Evolutionary conservation across 768 basidiomycete genomes (phyloP), one percentile per base, ranked within the genome.

Genomic region (Hortiboletus flavorubellus): DNA sequence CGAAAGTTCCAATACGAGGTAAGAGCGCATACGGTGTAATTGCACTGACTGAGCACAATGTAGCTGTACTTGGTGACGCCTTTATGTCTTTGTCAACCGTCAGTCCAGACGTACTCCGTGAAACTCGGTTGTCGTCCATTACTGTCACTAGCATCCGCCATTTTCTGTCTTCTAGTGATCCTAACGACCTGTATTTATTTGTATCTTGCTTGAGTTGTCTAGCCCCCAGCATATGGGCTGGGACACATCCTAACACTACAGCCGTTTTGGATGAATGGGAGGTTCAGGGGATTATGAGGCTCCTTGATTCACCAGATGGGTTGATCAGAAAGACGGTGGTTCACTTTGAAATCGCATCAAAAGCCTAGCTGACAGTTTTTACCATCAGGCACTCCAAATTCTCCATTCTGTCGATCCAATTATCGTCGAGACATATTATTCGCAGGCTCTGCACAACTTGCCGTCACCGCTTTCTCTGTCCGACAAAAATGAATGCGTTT

Each of bases 221-320:
- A 12, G 78, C 85, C 59, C 78, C 82, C 7, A 67, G 66, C 18
- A 59, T 82, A 21, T 93, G 91, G 91, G 86, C 88, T 8, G 91
- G 89, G 12, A 83, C 79, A 9, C 71, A 67, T 8, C 68, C 76
- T 4, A 76, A 78, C 6, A 68, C 78, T 18, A 76, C 79, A 35
- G 73, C 83, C 2, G 71, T 82, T 9, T 68, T 92, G 44, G 85
- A 89, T n/a, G 81, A 75, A 51, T 80, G 80, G 78, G 90, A 92
- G 49, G 89, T 93, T 38, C 85, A 85, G 48, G 74, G 75, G 34
- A 75, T 92, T 21, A 87, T 93, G 83, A 79, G 77, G 55, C 69
- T 87, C 15, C 71, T 93, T 29, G 79, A 85, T 55, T 83, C 81
- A 3, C 68, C 76, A 1, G 91, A 93, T 65, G 58, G 65, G 9